Base-by-base conservation (phyloP, 257 asterid genomes). In the Lithospermum erythrorhizon region DNA sequence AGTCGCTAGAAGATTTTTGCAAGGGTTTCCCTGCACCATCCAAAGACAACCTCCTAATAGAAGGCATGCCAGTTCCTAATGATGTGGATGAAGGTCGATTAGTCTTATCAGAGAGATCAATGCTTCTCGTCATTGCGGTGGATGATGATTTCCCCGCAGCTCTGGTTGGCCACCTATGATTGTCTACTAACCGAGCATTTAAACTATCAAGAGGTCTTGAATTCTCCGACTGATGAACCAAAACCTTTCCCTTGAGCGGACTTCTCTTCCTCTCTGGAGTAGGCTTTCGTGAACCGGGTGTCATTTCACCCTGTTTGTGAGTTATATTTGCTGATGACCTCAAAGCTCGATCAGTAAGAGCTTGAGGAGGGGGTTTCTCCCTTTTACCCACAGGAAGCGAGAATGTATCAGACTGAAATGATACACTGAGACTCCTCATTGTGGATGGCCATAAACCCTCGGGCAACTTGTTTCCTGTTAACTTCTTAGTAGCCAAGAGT, bases 391-490 rank as follows among this genome's bases (percentile, higher is more conserved):
- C 53, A 1, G 96, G 83, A 55, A 75, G 68, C 53, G 84, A 70
- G 59, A 70, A 24, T 3, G 73, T 27, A 73, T 79, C 89, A 30
- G 87, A 70, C 70, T 85, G 95, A 63, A 82, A 83, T 41, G 95
- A 86, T 61, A 58, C 80, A 58, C 78, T 73, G 30, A 73, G 83
- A 70, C 85, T 82, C 63, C 87, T 76, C 94, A 78, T 85, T 32
- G 87, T 85, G 52, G 91, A 80, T 1, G 95, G 91, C 94, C 95
- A 83, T 75, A 87, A 78, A 70, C 86, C 80, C 71, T 85, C 94
- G 0, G 95, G 80, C 68, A 78, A 72, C 51, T 79, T 81, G 67
- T 68, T 82, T 53, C 78, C 75, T 21, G 56, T 69, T 47, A 72
- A 57, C 80, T 79, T 84, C 65, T 80, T 76, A 9, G 87, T 78